Percentiles rank a stretch among this genome's conserved stretches.
phyloP scores from a whole-genome alignment of 176 grass and related monocot species.

The Chrysopogon serrulatus region DNA sequence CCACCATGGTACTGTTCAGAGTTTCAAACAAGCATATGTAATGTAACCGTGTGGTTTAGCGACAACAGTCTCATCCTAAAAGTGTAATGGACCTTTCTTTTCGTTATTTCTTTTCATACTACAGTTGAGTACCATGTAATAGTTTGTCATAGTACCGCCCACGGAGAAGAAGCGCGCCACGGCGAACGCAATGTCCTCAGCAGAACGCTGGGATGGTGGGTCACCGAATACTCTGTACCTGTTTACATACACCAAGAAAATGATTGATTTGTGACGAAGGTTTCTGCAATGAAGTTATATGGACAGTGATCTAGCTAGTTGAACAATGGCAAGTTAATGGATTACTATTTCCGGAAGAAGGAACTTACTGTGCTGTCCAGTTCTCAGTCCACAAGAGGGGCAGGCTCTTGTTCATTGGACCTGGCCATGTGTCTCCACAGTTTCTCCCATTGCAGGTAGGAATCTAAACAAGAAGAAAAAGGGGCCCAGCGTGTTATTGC shows the following conservation, averaged over 20 bases:
- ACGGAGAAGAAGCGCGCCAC: constrained; percentile 86
- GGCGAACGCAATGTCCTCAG: constrained; percentile 73
- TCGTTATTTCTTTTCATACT: neutral
- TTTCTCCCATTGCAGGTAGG: constrained; percentile 72
- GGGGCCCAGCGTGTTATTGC: neutral
- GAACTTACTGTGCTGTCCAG: constrained; percentile 93
- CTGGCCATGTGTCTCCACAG: constrained; percentile 68
- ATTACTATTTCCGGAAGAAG: neutral
- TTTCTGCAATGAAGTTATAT: neutral
- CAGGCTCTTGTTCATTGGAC: constrained; percentile 35
- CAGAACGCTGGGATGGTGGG: constrained; percentile 86
- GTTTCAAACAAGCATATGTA: constrained; percentile 1
- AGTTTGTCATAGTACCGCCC: constrained; percentile 79
- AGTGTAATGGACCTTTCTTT: neutral
- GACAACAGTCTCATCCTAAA: neutral
- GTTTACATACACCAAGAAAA: constrained; percentile 3
- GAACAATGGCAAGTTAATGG: neutral
- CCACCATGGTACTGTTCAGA: constrained; percentile 79
- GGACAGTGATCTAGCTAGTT: neutral
- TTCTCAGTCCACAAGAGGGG: constrained; percentile 75
- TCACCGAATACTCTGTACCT: constrained; percentile 97
- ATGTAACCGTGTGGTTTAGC: neutral
- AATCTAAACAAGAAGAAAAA: constrained; percentile 29
- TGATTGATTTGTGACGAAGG: neutral
- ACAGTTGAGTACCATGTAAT: constrained; percentile 73